A percentile compares a stretch with the other conserved stretches of the same genome.
Conservation (phyloP, 306 rosid genomes). For the Lathyrus sativus region DNA sequence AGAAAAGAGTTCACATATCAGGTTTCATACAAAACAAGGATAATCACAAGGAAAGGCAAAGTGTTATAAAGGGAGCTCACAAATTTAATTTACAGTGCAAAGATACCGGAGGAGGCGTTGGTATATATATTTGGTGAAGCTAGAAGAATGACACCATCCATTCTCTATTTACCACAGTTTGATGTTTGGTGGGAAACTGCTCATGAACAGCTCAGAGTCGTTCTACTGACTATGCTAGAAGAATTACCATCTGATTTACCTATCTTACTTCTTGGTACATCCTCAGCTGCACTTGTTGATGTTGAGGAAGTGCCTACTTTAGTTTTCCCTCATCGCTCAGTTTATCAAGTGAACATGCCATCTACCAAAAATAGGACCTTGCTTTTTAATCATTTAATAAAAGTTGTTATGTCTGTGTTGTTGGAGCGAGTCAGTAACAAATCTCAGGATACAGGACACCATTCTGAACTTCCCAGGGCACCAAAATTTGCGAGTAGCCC, state of each 20-base stretch:
- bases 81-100: too few species aligned
- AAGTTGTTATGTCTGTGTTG: slow-evolving; percentile 77
- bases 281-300: slow-evolving; percentile 65
- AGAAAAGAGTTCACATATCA: too few species aligned
- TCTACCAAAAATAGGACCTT: slow-evolving; percentile 65
- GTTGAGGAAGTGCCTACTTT: slow-evolving; percentile 70
- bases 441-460: slow-evolving; percentile 47
- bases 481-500: slow-evolving; percentile 87
- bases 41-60: too few species aligned
- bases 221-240: slow-evolving; percentile 80
- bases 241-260: slow-evolving; percentile 89
- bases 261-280: slow-evolving; percentile 79
- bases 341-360: slow-evolving; percentile 67
- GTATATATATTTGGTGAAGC: slow-evolving; percentile 99
- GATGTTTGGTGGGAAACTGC: slow-evolving; percentile 98
- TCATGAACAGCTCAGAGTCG: slow-evolving; percentile 92
- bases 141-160: slow-evolving; percentile 90
- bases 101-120: slow-evolving; percentile 94
- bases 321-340: slow-evolving; percentile 61
- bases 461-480: slow-evolving; percentile 89
- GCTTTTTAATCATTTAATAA: slow-evolving; percentile 68
- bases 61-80: too few species aligned
- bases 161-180: slow-evolving; percentile 90
- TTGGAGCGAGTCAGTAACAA: slow-evolving; percentile 60
- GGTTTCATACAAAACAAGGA: too few species aligned